Evolutionary conservation across 345 rosid genomes (phyloP).

Genomic region (Brassica nigra): DNA sequence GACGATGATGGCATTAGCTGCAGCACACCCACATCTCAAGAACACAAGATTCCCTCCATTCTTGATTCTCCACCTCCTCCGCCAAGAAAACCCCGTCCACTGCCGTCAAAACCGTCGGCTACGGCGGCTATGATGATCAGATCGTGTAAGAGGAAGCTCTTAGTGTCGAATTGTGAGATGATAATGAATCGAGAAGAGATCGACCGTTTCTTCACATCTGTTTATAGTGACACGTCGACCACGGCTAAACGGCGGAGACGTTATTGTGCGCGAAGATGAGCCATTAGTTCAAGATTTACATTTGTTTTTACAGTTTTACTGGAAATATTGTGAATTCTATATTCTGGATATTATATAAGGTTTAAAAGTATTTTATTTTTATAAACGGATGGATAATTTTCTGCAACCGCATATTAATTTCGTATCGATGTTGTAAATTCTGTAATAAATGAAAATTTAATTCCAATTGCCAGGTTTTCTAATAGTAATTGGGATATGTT

Average conservation of each 20-base stretch:
- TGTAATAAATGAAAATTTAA: constrained; percentile 34
- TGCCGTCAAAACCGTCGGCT: constrained; percentile 32
- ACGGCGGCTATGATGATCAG: constrained; percentile 36
- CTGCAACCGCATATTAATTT: constrained; percentile 29
- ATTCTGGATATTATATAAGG: not conserved
- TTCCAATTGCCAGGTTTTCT: constrained; percentile 23
- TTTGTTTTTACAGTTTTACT: constrained; percentile 35
- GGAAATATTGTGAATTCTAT: constrained; percentile 4
- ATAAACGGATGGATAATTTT: constrained; percentile 16
- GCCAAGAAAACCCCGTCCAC: constrained; percentile 34
- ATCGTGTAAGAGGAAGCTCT: constrained; percentile 42
- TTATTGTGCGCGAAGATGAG: constrained; percentile 21
- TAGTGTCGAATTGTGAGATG: constrained; percentile 39
- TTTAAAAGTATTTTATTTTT: not conserved
- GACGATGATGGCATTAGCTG: constrained; percentile 1
- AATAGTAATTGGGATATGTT: constrained; percentile 21
- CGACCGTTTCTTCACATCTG: constrained; percentile 36
- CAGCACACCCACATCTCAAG: constrained; percentile 39
- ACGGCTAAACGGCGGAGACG: constrained; percentile 29
- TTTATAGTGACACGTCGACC: constrained; percentile 24
- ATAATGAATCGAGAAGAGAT: constrained; percentile 39
- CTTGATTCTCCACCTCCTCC: constrained; percentile 38
- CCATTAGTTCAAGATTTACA: constrained; percentile 12
- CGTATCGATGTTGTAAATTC: constrained; percentile 34
- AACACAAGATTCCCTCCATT: constrained; percentile 38